Evolutionary conservation across 306 rosid species (phyloP), one percentile per base, ranked within the genome.

Genomic region (Cucumis melo): DNA sequence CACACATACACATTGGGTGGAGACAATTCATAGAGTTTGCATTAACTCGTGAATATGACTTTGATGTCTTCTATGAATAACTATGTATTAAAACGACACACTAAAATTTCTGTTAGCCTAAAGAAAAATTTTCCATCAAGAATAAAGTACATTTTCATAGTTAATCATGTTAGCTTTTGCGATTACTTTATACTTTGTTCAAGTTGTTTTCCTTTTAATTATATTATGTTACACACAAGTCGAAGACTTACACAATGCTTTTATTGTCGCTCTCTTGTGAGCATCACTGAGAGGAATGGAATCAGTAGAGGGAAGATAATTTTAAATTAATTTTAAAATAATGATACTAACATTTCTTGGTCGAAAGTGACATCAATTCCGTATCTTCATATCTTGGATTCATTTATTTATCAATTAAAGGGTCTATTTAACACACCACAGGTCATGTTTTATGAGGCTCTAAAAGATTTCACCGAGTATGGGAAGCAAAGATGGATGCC

Each of bases 381-480:
- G 38, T 21, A 7, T 70, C 3, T 21, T 12, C 12, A 6, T 44
- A 12, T 17, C 24, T 24, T 46, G 14, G 36, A 70, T 70, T 7
- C 16, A 27, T 50, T n/a, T 50, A 17, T 50, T n/a, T 50, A 29
- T 46, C 29, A 42, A 61, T 66, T 34, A 72, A 75, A 54, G 71
- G 73, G 48, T 63, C 68, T 19, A 46, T 51, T 71, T 74, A 78
- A 21, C 38, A 36, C 79, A 27, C 54, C 59, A 32, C 83, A 92
- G 98, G 96, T 92, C 56, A 62, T 90, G 90, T 90, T 88, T 85
- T 90, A 92, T 48, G 94, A 92, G 86, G 88, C 86, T 56, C 78
- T 90, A 87, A 92, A 92, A 85, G 92, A 90, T 65, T 77, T 73
- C 53, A 80, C 82, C 8, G 87, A 87, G 76, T 70, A 84, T 68